Conservation (phyloP, 148 eudicot genomes). For the Silene conica region DNA sequence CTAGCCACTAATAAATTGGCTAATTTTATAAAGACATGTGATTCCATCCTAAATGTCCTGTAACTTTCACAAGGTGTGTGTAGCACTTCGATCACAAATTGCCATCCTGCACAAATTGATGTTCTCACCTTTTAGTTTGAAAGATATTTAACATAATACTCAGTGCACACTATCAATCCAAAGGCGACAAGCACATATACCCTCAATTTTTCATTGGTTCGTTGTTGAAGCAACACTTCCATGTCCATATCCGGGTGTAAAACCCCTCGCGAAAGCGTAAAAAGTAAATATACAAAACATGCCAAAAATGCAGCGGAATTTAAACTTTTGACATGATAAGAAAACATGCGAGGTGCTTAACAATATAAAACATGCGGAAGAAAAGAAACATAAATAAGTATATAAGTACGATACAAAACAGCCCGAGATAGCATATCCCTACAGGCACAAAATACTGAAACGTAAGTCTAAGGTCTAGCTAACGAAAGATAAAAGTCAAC, state of each 20-base stretch:
- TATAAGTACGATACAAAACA: too few species aligned
- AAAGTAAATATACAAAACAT: too few species aligned
- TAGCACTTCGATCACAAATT: not conserved
- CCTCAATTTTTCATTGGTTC: not conserved
- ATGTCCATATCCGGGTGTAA: not conserved
- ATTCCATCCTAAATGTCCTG: constrained; percentile 1
- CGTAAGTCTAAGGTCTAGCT: too few species aligned
- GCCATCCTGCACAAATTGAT: constrained; percentile 1
- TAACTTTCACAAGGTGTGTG: not conserved
- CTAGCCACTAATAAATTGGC: not conserved
- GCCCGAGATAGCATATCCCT: too few species aligned
- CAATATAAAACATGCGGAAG: too few species aligned
- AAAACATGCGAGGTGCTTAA: too few species aligned
- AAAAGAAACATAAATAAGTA: too few species aligned
- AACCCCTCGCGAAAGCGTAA: too few species aligned
- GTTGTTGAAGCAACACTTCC: not conserved
- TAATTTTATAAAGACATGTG: not conserved
- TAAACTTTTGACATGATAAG: too few species aligned
- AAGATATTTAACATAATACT: not conserved
- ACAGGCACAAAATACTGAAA: too few species aligned
- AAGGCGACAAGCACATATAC: not conserved
- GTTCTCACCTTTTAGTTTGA: not conserved
- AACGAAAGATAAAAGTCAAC: too few species aligned
- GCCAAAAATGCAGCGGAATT: too few species aligned
- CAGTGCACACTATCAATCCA: not conserved